These are phyloP conservation scores for Salvia sclarea DNA, from an alignment of 305 asterid genomes.

Conservation along the genomic window DNA sequence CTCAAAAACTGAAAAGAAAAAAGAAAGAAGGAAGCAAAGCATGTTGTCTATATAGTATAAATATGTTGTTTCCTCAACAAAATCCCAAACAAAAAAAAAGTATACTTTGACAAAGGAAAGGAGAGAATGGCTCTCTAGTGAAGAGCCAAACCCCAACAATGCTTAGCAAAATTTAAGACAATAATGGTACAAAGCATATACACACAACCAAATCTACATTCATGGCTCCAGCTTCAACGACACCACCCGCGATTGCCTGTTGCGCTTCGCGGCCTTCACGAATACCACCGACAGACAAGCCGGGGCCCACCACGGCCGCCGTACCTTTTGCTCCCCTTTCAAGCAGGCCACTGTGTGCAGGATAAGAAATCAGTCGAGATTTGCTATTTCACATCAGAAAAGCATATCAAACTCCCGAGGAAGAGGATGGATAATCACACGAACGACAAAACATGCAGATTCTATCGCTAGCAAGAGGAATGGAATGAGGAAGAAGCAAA, in stretches of 20 bases:
- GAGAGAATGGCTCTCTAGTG: conserved; percentile 41
- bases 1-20: background rate
- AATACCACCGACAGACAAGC: conserved; percentile 71
- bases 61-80: conserved; percentile 32
- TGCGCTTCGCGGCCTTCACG: conserved; percentile 73
- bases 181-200: conserved; percentile 33
- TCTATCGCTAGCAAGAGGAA: background rate
- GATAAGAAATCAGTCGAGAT: conserved; percentile 26
- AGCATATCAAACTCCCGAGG: background rate
- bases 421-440: background rate
- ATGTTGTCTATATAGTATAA: conserved; percentile 20
- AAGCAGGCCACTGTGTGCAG: conserved; percentile 82
- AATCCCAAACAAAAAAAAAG: conserved; percentile 30
- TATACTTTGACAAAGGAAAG: conserved; percentile 28
- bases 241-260: conserved; percentile 91
- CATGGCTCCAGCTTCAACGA: conserved; percentile 96
- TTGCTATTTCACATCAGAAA: conserved; percentile 8
- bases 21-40: conserved; percentile 20
- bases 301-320: conserved; percentile 98
- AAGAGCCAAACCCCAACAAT: conserved; percentile 41
- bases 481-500: background rate
- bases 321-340: conserved; percentile 96
- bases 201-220: conserved; percentile 50
- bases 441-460: background rate
- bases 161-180: conserved; percentile 39